Base-by-base conservation (phyloP, 2,329 filamentous ascomycete genomes). In the Trichoderma sp. region DNA sequence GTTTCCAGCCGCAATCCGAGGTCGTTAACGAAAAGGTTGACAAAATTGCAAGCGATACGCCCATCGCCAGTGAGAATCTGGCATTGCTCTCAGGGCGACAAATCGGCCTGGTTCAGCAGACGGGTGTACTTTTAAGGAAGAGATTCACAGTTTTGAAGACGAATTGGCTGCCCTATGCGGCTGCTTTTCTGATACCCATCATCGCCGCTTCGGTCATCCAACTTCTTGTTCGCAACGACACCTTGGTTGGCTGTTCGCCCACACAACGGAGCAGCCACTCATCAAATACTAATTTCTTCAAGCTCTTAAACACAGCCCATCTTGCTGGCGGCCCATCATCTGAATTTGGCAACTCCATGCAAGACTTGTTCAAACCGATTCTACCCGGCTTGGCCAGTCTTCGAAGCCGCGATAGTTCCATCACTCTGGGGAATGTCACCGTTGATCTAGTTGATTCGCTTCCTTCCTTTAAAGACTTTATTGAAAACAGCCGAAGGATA, bases 111-210 rank as follows among this genome's bases (percentile, higher is more conserved):
- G 74, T 84, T 10, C 82, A 82, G 64, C 90, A 92, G 78, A 84
- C 84, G 0, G 82, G 83, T 76, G 86, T 90, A 1, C 78, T 92
- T 19, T 87, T 92, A 72, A 79, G 83, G 39, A 92, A 92, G 74
- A 83, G 90, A 58, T 78, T 85, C 56, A 89, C 85, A 0, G 87
- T 92, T n/a, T 78, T 91, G 19, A 83, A 84, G 67, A 73, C 70
- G 19, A 75, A 74, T 56, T 75, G 87, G 77, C 84, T 94, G 68
- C 91, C 92, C 0, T 92, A 92, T 66, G 75, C 89, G 7, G 89
- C 87, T 1, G 92, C 91, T 1, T 82, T 94, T n/a, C 72, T 92
- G 1, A 86, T 95, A 15, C 92, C 92, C 0, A 85, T 96, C 68
- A 82, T 92, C 64, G 90, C 91, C 2, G 89, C 91, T 19, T 91